Percentiles rank a stretch among this genome's conserved stretches.
Evolutionary conservation across 2,329 filamentous ascomycete genomes (phyloP).

Genomic region (Fusarium pininemorale): DNA sequence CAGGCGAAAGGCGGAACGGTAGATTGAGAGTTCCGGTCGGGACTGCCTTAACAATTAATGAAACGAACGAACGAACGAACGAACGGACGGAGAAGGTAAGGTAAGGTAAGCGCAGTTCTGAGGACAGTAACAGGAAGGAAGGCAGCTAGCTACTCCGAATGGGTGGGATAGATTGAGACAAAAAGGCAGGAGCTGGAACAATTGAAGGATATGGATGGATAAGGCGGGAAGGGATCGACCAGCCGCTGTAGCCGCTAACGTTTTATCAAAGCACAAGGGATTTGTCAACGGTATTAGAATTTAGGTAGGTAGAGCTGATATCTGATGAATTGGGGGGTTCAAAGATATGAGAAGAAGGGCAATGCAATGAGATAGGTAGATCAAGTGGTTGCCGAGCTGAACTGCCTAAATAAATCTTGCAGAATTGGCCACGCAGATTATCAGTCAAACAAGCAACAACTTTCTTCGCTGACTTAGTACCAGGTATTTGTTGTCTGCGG

Average conservation of each 20-base stretch:
- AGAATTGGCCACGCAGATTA: background rate
- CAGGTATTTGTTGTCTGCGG: background rate
- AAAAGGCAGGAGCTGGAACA: background rate
- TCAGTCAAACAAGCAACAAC: constrained; percentile 10
- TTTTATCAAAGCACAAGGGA: constrained; percentile 1
- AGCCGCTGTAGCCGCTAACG: constrained; percentile 28
- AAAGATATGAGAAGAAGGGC: background rate
- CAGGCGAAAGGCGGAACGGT: constrained; percentile 20
- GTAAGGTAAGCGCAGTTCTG: background rate
- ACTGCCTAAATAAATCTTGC: constrained; percentile 1
- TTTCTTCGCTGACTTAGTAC: background rate
- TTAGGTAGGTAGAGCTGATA: background rate
- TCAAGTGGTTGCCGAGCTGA: background rate
- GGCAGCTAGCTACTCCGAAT: background rate
- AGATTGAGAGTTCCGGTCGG: constrained; percentile 32
- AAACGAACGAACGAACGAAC: background rate
- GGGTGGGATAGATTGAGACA: constrained; percentile 9
- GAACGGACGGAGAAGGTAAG: background rate
- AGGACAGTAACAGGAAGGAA: background rate
- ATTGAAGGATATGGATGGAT: constrained; percentile 4
- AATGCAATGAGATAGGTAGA: background rate
- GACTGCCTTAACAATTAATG: constrained; percentile 2
- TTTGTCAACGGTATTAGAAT: background rate
- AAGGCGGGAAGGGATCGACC: constrained; percentile 25
- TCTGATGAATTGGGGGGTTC: background rate